These are phyloP conservation scores for Ustilago shanxiensis DNA, from an alignment of 1,284 basidiomycete genomes.

Conservation along the genomic window DNA sequence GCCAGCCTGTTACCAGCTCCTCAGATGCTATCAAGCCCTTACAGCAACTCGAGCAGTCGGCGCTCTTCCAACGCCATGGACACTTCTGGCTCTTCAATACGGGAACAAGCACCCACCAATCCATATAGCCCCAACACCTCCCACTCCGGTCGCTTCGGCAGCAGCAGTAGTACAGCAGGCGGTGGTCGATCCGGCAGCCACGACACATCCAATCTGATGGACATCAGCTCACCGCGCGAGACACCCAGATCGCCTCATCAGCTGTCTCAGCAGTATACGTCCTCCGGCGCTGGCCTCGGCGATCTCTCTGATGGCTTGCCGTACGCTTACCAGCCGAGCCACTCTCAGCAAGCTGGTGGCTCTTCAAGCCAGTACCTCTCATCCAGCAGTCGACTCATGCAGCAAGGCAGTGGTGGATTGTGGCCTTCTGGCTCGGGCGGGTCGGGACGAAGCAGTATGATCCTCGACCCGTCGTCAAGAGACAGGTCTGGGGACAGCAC, in stretches of 20 bases:
- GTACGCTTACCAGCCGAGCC: slow-evolving; percentile 41
- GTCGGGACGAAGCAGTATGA: slow-evolving; percentile 41
- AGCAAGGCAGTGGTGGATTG: slow-evolving; percentile 14
- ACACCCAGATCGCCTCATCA: slow-evolving; percentile 34
- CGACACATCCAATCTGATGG: slow-evolving; percentile 40
- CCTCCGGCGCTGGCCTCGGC: slow-evolving; percentile 29
- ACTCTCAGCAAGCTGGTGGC: slow-evolving; percentile 21
- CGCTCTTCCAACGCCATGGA: slow-evolving; percentile 55
- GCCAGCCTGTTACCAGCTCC: slow-evolving; percentile 37
- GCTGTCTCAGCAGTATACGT: slow-evolving; percentile 31
- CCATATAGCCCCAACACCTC: slow-evolving; percentile 48
- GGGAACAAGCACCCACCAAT: slow-evolving; percentile 22
- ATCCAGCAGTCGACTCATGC: slow-evolving; percentile 7
- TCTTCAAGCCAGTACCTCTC: slow-evolving; percentile 26
- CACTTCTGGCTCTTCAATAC: slow-evolving; percentile 45
- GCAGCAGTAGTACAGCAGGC: slow-evolving; percentile 16
- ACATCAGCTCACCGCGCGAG: slow-evolving; percentile 34
- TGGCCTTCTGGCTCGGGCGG: slow-evolving; percentile 28
- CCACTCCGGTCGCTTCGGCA: slow-evolving; percentile 32
- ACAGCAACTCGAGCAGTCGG: slow-evolving; percentile 43
- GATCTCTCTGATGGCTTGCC: slow-evolving; percentile 45
- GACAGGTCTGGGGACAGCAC: slow-evolving; percentile 37
- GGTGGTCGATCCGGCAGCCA: slow-evolving; percentile 17
- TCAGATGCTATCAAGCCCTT: slow-evolving; percentile 41
- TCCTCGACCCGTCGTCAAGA: slow-evolving; percentile 26